Conservation (phyloP, 2,329 filamentous ascomycete genomes). For the Volutella citrinella region DNA sequence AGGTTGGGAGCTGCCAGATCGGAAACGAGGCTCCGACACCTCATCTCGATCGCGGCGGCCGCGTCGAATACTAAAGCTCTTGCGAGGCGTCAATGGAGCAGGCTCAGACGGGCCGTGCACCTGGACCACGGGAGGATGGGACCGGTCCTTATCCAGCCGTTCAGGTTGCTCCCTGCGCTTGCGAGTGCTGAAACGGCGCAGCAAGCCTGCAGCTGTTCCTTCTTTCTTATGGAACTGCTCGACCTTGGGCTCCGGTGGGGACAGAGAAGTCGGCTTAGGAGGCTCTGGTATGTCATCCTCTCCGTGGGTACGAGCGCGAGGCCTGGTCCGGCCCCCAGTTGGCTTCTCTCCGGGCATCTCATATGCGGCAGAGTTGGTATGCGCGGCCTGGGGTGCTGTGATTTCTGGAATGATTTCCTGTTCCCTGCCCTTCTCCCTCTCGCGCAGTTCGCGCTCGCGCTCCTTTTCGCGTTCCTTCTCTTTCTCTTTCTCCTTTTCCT, state of each 20-base stretch:
- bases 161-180: conserved; percentile 67
- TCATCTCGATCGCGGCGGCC: conserved; percentile 54
- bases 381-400: conserved; percentile 75
- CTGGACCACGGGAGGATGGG: conserved; percentile 70
- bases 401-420: conserved; percentile 62
- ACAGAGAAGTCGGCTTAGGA: conserved; percentile 24
- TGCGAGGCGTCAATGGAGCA: conserved; percentile 60
- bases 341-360: conserved; percentile 88
- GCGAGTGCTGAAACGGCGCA: conserved; percentile 89
- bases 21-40: conserved; percentile 43
- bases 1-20: conserved; percentile 61
- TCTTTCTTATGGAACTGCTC: conserved; percentile 74
- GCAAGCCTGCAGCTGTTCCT: conserved; percentile 76
- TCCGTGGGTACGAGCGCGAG: conserved; percentile 86
- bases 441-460: conserved; percentile 27
- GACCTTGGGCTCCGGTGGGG: conserved; percentile 51
- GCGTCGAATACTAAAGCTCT: conserved; percentile 82
- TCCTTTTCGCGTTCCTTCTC: conserved; percentile 21
- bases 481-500: conserved; percentile 19
- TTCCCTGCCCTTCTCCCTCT: conserved; percentile 21
- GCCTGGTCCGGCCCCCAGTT: conserved; percentile 77
- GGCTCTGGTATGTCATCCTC: conserved; percentile 82
- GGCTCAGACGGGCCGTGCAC: conserved; percentile 74
- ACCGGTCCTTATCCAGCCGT: conserved; percentile 60
- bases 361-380: conserved; percentile 81